phyloP scores from a whole-genome alignment of 1,284 basidiomycete genomes.

The Tetrapyrgos nigripes region DNA sequence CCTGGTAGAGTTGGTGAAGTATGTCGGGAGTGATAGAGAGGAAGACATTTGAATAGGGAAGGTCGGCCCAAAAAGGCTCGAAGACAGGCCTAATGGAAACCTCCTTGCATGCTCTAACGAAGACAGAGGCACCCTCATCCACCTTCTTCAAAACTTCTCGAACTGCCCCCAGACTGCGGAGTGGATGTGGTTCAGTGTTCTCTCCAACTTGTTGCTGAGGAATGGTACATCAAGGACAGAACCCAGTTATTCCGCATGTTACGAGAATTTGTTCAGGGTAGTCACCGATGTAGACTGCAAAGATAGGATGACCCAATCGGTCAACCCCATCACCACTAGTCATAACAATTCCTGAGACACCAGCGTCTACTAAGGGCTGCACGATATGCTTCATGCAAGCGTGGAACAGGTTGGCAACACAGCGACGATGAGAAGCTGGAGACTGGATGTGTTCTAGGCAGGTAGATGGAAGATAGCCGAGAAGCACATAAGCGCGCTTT shows the following conservation, averaged over 20 bases:
- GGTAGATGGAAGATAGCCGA: slow-evolving; percentile 45
- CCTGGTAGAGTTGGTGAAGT: slow-evolving; percentile 16
- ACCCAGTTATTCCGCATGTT: slow-evolving; percentile 22
- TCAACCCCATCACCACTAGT: slow-evolving; percentile 20
- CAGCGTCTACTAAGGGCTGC: slow-evolving; percentile 26
- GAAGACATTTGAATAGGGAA: slow-evolving; percentile 3
- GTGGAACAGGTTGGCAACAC: slow-evolving; percentile 45
- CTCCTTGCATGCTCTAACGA: background rate
- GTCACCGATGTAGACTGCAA: slow-evolving; percentile 31
- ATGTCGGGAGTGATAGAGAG: slow-evolving; percentile 2
- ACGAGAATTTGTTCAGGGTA: slow-evolving; percentile 38
- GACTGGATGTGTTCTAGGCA: slow-evolving; percentile 36
- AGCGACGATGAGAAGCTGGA: slow-evolving; percentile 28
- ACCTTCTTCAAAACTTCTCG: background rate
- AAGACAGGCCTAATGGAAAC: background rate
- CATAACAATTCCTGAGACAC: slow-evolving; percentile 28
- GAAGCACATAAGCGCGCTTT: slow-evolving; percentile 37
- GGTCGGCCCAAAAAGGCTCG: slow-evolving; percentile 2
- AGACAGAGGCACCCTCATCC: background rate
- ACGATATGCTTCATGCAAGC: slow-evolving; percentile 34
- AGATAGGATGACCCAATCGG: slow-evolving; percentile 28
- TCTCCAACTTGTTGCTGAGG: background rate
- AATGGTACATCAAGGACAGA: slow-evolving; percentile 28
- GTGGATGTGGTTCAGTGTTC: background rate
- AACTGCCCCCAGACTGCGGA: background rate